phyloP scores from a whole-genome alignment of 805 yeast genomes.

The Priceomyces carsonii region DNA sequence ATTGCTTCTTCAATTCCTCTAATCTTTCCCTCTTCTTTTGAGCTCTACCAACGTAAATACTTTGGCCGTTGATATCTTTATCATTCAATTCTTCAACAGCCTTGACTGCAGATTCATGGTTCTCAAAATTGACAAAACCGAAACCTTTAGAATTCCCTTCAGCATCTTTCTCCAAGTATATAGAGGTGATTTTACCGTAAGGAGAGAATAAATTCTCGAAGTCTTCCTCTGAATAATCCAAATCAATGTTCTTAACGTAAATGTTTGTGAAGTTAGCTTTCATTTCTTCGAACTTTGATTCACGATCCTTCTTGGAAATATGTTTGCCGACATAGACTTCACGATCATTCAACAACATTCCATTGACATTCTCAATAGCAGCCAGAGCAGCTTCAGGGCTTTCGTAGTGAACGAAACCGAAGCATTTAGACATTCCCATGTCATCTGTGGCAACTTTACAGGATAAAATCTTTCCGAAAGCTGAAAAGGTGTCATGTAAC shows the following conservation, averaged over 20 bases:
- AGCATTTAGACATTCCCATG: constrained; percentile 88
- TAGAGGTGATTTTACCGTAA: constrained; percentile 81
- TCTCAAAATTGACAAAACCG: constrained; percentile 90
- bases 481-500: constrained; percentile 95
- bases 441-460: constrained; percentile 97
- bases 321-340: constrained; percentile 96
- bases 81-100: constrained; percentile 94
- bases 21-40: constrained; percentile 98
- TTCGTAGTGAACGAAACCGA: constrained; percentile 97
- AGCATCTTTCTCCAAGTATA: constrained; percentile 73
- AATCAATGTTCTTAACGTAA: constrained; percentile 85
- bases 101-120: constrained; percentile 83
- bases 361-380: constrained; percentile 96
- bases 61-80: constrained; percentile 80
- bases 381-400: constrained; percentile 88
- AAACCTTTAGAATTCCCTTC: constrained; percentile 94
- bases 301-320: constrained; percentile 89
- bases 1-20: constrained; percentile 92
- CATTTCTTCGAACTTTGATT: constrained; percentile 85
- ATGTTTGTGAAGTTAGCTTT: constrained; percentile 94
- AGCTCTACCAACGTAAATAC: constrained; percentile 95
- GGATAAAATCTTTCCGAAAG: constrained; percentile 93
- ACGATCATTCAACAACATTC: constrained; percentile 95
- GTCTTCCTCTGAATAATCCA: constrained; percentile 68
- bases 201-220: constrained; percentile 70